Conservation (phyloP, 768 basidiomycete species). For the Pleurotus tuber-regium region DNA sequence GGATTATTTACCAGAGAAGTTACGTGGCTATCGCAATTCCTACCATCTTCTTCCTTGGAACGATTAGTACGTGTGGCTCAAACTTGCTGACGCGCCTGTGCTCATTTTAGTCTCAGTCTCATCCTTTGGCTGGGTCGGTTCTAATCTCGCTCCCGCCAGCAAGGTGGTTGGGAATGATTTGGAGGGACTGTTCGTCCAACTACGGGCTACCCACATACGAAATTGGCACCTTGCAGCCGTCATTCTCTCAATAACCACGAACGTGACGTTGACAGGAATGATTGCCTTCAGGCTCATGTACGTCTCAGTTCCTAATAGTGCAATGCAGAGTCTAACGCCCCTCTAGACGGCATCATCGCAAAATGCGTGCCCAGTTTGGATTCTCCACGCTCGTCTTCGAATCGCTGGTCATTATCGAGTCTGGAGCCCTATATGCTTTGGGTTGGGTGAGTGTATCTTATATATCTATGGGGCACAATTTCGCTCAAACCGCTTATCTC, state of each 20-base stretch:
- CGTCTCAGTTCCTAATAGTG: too few species aligned
- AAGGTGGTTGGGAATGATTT: background rate
- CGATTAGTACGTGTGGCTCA: background rate
- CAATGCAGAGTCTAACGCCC: too few species aligned
- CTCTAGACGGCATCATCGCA: conserved; percentile 3
- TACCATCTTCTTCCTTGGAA: background rate
- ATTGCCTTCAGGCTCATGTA: conserved; percentile 4
- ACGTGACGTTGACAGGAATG: conserved; percentile 2
- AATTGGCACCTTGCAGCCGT: conserved; percentile 4
- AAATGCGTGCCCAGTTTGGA: background rate
- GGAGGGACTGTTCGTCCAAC: conserved; percentile 1
- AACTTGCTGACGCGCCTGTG: background rate
- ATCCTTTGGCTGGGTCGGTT: conserved; percentile 1
- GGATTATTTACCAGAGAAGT: conserved; percentile 5
- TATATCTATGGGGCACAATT: background rate
- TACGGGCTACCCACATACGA: background rate
- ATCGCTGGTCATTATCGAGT: conserved; percentile 5
- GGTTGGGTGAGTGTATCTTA: conserved; percentile 1
- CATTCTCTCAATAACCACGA: conserved; percentile 3
- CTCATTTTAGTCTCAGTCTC: background rate
- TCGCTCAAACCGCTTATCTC: background rate
- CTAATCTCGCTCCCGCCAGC: background rate
- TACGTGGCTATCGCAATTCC: background rate
- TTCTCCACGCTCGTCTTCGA: conserved; percentile 8
- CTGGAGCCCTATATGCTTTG: conserved; percentile 1